A percentile compares a stretch with the other conserved stretches of the same genome.
Conservation (phyloP, 768 basidiomycete genomes). For the Lentinula boryana region DNA sequence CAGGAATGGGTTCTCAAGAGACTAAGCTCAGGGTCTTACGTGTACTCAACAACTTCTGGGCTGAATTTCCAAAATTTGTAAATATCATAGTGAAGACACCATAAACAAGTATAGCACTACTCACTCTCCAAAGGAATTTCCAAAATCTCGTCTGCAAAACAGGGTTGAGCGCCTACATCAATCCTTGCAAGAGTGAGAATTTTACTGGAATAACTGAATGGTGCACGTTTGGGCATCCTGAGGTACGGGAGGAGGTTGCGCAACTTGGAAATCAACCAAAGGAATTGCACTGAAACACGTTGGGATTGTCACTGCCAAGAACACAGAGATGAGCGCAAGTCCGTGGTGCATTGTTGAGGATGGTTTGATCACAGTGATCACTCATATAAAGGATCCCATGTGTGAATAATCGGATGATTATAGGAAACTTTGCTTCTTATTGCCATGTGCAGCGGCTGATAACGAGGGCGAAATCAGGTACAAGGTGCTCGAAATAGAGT, state of each 20-base stretch:
- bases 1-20: neutral
- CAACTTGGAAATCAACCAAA: constrained; percentile 63
- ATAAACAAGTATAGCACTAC: constrained; percentile 13
- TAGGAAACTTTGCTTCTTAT: neutral
- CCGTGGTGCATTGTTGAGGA: neutral
- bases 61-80: neutral
- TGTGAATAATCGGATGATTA: neutral
- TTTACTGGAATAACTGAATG: constrained; percentile 56
- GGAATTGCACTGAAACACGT: constrained; percentile 18
- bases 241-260: constrained; percentile 67
- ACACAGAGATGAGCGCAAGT: neutral
- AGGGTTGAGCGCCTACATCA: constrained; percentile 1
- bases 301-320: neutral
- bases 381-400: neutral
- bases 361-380: neutral
- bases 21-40: neutral
- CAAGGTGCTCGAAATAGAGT: neutral
- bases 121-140: constrained; percentile 63
- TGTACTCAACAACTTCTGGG: constrained; percentile 4
- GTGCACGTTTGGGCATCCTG: constrained; percentile 56
- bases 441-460: neutral
- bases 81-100: neutral
- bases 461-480: neutral
- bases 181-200: neutral
- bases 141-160: constrained; percentile 56